These are phyloP conservation scores for Zygoascus biomembranicola DNA, from an alignment of 805 yeast genomes.

Conservation along the genomic window DNA sequence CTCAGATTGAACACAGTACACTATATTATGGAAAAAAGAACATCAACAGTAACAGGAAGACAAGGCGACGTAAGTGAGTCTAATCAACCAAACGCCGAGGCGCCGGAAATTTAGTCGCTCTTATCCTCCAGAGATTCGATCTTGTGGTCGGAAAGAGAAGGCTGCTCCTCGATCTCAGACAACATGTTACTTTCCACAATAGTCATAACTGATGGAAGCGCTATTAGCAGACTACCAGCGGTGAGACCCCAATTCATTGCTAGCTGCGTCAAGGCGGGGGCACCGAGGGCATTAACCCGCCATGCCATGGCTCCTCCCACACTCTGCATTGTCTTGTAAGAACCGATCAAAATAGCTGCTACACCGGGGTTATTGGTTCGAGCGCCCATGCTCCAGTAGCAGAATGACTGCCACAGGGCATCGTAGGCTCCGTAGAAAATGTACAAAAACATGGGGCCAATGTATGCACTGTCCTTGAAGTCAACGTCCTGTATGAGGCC, in stretches of 20 bases:
- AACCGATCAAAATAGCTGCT: conserved; percentile 47
- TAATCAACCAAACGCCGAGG: no score
- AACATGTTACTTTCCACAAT: conserved; percentile 32
- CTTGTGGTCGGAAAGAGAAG: background rate
- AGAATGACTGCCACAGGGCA: conserved; percentile 49
- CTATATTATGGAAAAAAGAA: no score
- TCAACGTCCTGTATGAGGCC: conserved; percentile 31
- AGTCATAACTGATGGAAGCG: conserved; percentile 36
- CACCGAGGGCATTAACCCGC: conserved; percentile 41
- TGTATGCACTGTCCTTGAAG: conserved; percentile 36
- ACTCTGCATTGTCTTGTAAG: conserved; percentile 52
- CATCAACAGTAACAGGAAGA: no score
- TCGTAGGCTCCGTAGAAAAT: conserved; percentile 53
- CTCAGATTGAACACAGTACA: no score
- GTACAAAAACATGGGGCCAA: conserved; percentile 56
- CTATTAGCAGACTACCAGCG: conserved; percentile 40
- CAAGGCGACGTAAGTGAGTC: no score
- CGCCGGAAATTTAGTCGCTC: no score
- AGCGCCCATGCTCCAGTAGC: conserved; percentile 52
- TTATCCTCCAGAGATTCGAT: background rate
- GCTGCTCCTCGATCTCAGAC: no score
- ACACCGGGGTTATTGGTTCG: conserved; percentile 47
- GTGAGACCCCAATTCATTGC: conserved; percentile 46
- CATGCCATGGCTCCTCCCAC: conserved; percentile 59
- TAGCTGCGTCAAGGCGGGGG: conserved; percentile 36